phyloP scores from a whole-genome alignment of 768 basidiomycete species.

The Suillus occidentalis region DNA sequence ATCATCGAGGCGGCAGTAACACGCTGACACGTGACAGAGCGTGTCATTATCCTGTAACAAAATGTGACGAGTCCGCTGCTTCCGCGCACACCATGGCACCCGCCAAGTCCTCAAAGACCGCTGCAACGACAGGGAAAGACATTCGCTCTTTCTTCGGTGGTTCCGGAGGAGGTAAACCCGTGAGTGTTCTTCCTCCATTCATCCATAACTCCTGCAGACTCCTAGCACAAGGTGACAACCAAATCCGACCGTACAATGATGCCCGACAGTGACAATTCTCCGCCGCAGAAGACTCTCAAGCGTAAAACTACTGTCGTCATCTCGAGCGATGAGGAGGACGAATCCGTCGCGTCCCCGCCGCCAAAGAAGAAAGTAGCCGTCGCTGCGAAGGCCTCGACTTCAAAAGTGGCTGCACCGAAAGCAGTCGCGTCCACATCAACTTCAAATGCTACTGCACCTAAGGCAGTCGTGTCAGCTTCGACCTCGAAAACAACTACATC shows the following conservation, averaged over 20 bases:
- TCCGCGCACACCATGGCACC: neutral
- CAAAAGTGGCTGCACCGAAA: neutral
- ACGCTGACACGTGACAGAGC: neutral
- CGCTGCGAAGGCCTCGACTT: conserved; percentile 1
- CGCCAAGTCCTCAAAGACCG: neutral
- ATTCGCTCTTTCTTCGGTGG: conserved; percentile 42
- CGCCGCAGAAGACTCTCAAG: conserved; percentile 22
- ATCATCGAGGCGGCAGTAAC: neutral
- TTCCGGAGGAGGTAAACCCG: neutral
- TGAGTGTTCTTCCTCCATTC: neutral
- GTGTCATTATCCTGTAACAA: neutral
- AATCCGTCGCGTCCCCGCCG: conserved; percentile 29
- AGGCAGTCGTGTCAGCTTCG: neutral
- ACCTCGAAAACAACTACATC: neutral
- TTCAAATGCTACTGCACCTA: neutral
- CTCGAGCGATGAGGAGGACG: conserved; percentile 42
- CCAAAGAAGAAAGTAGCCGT: conserved; percentile 43
- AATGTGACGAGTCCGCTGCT: neutral
- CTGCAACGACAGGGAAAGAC: conserved; percentile 21
- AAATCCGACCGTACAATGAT: conserved; percentile 20
- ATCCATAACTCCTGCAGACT: neutral
- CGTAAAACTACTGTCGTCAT: conserved; percentile 34
- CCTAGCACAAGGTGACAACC: conserved; percentile 8
- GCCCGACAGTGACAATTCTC: conserved; percentile 26
- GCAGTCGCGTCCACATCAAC: neutral